phyloP scores from a whole-genome alignment of 495 filamentous ascomycete species.

The Halenospora varia region DNA sequence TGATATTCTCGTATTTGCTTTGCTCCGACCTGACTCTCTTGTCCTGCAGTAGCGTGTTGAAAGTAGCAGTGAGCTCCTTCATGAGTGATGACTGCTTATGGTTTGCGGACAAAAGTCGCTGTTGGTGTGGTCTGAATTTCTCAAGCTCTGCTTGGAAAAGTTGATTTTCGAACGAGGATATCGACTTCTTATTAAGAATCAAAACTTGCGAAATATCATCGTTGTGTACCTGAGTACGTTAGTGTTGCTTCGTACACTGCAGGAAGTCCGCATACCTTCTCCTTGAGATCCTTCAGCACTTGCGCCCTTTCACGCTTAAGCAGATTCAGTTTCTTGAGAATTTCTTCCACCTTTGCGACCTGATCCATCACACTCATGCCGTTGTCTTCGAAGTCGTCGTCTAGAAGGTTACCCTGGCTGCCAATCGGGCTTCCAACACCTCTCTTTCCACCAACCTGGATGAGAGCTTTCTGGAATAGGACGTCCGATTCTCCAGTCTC shows the following conservation, averaged over 20 bases:
- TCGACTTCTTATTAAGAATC: slow-evolving; percentile 94
- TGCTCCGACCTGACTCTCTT: slow-evolving; percentile 92
- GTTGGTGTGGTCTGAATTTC: slow-evolving; percentile 94
- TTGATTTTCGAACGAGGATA: slow-evolving; percentile 81
- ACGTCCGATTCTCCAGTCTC: slow-evolving; percentile 85
- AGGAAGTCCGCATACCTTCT: slow-evolving; percentile 61
- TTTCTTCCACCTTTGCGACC: slow-evolving; percentile 82
- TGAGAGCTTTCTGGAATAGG: slow-evolving; percentile 77
- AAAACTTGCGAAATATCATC: slow-evolving; percentile 97
- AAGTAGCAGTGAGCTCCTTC: slow-evolving; percentile 89
- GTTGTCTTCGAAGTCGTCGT: slow-evolving; percentile 84
- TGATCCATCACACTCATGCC: slow-evolving; percentile 81
- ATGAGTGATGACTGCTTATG: slow-evolving; percentile 92
- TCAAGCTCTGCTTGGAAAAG: slow-evolving; percentile 93
- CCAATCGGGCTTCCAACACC: slow-evolving; percentile 52
- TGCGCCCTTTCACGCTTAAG: slow-evolving; percentile 87
- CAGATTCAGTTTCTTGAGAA: slow-evolving; percentile 85
- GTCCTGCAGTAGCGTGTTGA: slow-evolving; percentile 86
- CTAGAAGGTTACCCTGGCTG: slow-evolving; percentile 74
- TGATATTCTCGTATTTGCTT: slow-evolving; percentile 87
- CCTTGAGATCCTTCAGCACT: slow-evolving; percentile 93
- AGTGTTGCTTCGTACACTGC: neutral
- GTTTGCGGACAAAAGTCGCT: slow-evolving; percentile 80
- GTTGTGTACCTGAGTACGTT: slow-evolving; percentile 66
- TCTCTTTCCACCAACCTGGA: slow-evolving; percentile 56